Percentiles rank a stretch among this genome's conserved stretches.
Conservation (phyloP, 1,284 basidiomycete species). For the Cryptococcus maquisensis region DNA sequence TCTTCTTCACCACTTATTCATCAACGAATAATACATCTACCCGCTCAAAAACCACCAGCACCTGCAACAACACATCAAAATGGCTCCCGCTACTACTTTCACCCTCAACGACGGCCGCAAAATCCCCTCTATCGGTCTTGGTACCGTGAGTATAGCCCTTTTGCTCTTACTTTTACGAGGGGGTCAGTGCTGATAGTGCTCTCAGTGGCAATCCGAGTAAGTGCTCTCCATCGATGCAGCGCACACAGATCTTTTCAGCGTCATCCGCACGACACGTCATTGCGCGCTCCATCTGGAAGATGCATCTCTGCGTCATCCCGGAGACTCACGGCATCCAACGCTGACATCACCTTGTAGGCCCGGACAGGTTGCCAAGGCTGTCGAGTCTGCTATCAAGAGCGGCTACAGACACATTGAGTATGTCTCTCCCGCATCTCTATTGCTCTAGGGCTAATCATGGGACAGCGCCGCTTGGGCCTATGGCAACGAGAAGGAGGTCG, state of each 20-base stretch:
- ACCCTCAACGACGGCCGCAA: conserved; percentile 45
- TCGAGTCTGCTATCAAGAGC: conserved; percentile 44
- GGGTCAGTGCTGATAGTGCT: not conserved
- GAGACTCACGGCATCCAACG: not conserved
- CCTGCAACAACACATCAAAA: conserved; percentile 13
- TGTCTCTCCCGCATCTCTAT: conserved; percentile 48
- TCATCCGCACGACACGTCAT: not conserved
- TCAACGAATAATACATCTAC: not conserved
- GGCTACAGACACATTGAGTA: conserved; percentile 72
- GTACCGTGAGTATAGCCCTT: conserved; percentile 49
- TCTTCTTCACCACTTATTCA: not conserved
- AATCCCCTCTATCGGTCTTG: conserved; percentile 51
- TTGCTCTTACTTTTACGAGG: not conserved
- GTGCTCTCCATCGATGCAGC: conserved; percentile 1
- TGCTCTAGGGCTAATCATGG: not conserved
- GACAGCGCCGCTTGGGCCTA: conserved; percentile 45
- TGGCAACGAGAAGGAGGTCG: conserved; percentile 80
- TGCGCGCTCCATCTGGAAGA: too few relatives aligned
- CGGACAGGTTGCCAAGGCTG: conserved; percentile 49
- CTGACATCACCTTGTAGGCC: conserved; percentile 16
- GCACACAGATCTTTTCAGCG: too few relatives aligned
- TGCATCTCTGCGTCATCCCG: too few relatives aligned
- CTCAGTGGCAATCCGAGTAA: conserved; percentile 45
- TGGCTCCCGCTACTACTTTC: conserved; percentile 33
- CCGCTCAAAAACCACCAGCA: conserved; percentile 7